Conservation (phyloP, 2,329 filamentous ascomycete genomes). For the Botryosphaeria agaves region DNA sequence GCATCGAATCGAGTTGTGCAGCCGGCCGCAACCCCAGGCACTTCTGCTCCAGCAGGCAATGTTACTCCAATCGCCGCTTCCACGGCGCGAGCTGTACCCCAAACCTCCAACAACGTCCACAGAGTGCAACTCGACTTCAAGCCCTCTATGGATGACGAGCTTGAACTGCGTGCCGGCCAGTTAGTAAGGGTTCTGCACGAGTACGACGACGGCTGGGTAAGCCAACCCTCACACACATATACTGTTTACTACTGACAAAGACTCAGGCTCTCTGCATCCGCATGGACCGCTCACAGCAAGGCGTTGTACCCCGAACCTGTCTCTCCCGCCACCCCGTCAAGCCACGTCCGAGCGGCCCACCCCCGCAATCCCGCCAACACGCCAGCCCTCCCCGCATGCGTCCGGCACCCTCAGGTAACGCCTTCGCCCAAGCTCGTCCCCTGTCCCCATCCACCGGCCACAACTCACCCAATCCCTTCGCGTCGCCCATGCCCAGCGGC, state of each 20-base stretch:
- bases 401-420: too few species aligned
- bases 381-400: too few species aligned
- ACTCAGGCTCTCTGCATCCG: slow-evolving; percentile 70
- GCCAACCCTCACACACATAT: slow-evolving; percentile 16
- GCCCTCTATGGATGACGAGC: slow-evolving; percentile 82
- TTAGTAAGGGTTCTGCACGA: slow-evolving; percentile 82
- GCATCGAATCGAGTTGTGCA: too few species aligned
- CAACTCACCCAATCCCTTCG: slow-evolving; percentile 5
- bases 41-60: slow-evolving; percentile 13
- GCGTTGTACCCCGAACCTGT: slow-evolving; percentile 86
- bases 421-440: slow-evolving; percentile 10
- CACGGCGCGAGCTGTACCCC: too few species aligned
- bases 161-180: slow-evolving; percentile 64
- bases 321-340: slow-evolving; percentile 84
- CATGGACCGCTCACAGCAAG: slow-evolving; percentile 79
- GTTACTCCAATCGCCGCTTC: slow-evolving; percentile 21
- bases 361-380: too few species aligned
- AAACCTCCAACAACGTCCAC: slow-evolving; percentile 61
- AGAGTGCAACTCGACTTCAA: slow-evolving; percentile 90
- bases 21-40: slow-evolving; percentile 18
- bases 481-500: too few species aligned
- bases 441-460: slow-evolving; percentile 7
- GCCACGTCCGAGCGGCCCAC: slow-evolving; percentile 43
- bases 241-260: slow-evolving; percentile 7
- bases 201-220: slow-evolving; percentile 96